phyloP scores from a whole-genome alignment of 495 filamentous ascomycete species.

The Neurospora sp. region DNA sequence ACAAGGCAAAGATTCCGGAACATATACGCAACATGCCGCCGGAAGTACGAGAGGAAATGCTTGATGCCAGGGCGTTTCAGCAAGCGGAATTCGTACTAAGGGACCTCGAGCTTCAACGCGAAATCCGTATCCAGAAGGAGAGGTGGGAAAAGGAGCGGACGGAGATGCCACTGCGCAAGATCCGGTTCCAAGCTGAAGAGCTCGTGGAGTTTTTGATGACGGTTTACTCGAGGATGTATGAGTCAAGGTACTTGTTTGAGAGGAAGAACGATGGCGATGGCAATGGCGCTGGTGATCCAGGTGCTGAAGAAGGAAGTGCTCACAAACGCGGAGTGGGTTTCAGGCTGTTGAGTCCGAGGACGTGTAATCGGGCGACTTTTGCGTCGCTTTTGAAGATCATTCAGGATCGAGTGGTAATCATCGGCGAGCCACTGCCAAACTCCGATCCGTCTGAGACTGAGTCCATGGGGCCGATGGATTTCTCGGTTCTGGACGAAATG shows the following conservation, averaged over 20 bases:
- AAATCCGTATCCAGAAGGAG: neutral
- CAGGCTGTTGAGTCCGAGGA: neutral
- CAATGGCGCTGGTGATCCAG: neutral
- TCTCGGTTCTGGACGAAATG: neutral
- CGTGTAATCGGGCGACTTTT: neutral
- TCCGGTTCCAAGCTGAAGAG: neutral
- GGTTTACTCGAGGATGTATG: neutral
- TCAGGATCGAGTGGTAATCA: neutral
- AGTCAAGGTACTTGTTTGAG: neutral
- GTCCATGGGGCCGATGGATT: neutral
- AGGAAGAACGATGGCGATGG: neutral
- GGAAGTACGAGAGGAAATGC: neutral
- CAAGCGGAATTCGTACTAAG: neutral
- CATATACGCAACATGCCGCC: neutral
- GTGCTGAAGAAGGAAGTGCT: neutral
- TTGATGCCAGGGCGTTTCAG: neutral
- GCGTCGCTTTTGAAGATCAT: neutral
- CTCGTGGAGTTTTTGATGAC: neutral
- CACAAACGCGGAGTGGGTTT: neutral
- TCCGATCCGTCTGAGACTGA: neutral
- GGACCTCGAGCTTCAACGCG: neutral
- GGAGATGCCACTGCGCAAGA: neutral
- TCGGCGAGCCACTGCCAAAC: neutral
- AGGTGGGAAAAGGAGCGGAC: neutral
- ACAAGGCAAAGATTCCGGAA: neutral